A percentile compares a stretch with the other conserved stretches of the same genome.
Evolutionary conservation across 768 basidiomycete genomes (phyloP).

Genomic region (Gymnopilus dilepis): DNA sequence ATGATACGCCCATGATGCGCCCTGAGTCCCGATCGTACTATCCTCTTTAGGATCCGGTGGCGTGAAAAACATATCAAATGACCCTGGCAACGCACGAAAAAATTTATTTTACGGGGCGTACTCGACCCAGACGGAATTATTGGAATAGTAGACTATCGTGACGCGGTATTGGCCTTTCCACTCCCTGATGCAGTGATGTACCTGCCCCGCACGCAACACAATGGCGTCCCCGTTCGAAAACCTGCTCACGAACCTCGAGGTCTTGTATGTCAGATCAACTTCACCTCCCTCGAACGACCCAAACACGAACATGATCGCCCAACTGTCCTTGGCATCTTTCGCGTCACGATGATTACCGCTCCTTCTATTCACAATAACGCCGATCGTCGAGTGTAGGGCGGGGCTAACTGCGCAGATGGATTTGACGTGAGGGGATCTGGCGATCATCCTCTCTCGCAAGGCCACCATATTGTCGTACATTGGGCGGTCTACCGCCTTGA

Average conservation of each 20-base stretch:
- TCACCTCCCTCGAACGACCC: not conserved
- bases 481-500: not conserved
- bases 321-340: not conserved
- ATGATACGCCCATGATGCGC: too few species aligned
- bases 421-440: not conserved
- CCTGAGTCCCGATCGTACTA: too few species aligned
- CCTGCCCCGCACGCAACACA: not conserved
- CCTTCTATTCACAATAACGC: not conserved
- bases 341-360: not conserved
- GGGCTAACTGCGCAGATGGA: not conserved
- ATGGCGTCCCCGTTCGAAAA: not conserved
- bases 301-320: not conserved
- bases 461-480: not conserved
- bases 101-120: too few species aligned
- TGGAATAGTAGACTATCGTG: not conserved
- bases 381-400: not conserved
- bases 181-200: not conserved
- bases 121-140: not conserved
- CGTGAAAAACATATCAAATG: too few species aligned
- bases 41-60: too few species aligned
- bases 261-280: too few species aligned
- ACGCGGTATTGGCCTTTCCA: not conserved
- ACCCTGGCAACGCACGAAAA: too few species aligned
- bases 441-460: not conserved
- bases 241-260: too few species aligned